Conservation (phyloP, 2,329 filamentous ascomycete genomes). For the Niveomyces coronatus region DNA sequence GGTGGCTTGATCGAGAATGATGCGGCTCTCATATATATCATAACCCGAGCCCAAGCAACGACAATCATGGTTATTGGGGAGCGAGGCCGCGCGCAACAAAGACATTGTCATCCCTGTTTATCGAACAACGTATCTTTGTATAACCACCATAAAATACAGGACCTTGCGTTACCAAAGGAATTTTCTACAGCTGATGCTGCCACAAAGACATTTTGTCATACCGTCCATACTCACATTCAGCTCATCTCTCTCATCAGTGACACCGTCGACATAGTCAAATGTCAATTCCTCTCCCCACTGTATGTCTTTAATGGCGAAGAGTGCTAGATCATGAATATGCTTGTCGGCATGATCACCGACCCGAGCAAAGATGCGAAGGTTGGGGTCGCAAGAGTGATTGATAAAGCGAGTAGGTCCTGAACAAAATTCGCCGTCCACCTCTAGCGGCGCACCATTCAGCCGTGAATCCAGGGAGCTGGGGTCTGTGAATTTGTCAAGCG, state of each 20-base stretch:
- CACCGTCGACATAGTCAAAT: slow-evolving; percentile 68
- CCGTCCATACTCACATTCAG: slow-evolving; percentile 30
- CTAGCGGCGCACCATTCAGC: slow-evolving; percentile 44
- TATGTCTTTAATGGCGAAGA: slow-evolving; percentile 64
- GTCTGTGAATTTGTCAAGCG: slow-evolving; percentile 69
- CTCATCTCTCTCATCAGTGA: slow-evolving; percentile 39
- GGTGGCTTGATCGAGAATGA: too few relatives aligned
- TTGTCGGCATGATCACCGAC: slow-evolving; percentile 68
- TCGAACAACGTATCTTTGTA: not conserved
- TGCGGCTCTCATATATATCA: too few relatives aligned
- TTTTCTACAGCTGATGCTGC: slow-evolving; percentile 54
- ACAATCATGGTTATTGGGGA: too few relatives aligned
- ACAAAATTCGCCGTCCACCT: slow-evolving; percentile 63
- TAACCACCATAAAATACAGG: too few relatives aligned
- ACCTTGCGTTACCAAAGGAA: slow-evolving; percentile 54
- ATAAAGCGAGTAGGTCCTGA: slow-evolving; percentile 73
- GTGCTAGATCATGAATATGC: slow-evolving; percentile 63
- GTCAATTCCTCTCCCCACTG: slow-evolving; percentile 58
- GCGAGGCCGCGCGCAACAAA: too few relatives aligned
- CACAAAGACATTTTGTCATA: slow-evolving; percentile 53
- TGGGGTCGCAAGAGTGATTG: slow-evolving; percentile 74
- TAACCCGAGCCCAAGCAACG: too few relatives aligned
- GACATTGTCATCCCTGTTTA: too few relatives aligned
- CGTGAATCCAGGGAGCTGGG: slow-evolving; percentile 43
- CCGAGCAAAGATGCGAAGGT: slow-evolving; percentile 68